These are phyloP conservation scores for Suhomyces wounanorum DNA, from an alignment of 1,139 yeast species.

Conservation along the genomic window DNA sequence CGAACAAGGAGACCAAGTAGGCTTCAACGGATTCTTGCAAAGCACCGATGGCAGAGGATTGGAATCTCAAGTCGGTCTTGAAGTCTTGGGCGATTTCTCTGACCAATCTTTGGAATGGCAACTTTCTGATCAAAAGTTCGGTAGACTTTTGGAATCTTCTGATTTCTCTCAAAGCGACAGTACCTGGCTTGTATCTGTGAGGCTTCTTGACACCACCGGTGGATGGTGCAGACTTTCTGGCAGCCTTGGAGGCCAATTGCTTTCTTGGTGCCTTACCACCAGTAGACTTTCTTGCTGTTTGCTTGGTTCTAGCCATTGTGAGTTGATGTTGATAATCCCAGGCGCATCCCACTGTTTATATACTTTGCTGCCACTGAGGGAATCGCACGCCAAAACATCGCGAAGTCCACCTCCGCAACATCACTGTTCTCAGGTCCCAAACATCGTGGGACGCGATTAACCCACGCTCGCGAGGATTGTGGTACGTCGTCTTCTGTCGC, in stretches of 20 bases:
- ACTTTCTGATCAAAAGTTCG: conserved; percentile 94
- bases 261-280: conserved; percentile 99
- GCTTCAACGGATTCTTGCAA: conserved; percentile 99
- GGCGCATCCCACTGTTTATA: conserved; percentile 1
- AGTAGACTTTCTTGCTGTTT: conserved; percentile 98
- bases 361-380: neutral
- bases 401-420: neutral
- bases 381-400: neutral
- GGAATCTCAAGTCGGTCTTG: conserved; percentile 98
- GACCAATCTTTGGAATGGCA: conserved; percentile 98
- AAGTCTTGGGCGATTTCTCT: conserved; percentile 98
- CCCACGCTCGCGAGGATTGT: neutral
- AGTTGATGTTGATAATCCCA: conserved; percentile 7
- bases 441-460: neutral
- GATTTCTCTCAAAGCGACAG: conserved; percentile 98
- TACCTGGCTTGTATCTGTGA: conserved; percentile 99
- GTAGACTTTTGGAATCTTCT: conserved; percentile 99
- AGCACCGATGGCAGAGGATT: conserved; percentile 98
- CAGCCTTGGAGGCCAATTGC: conserved; percentile 98
- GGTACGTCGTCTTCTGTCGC: neutral
- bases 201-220: conserved; percentile 99
- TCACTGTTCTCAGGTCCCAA: neutral
- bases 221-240: conserved; percentile 97
- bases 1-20: conserved; percentile 83
- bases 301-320: conserved; percentile 96